A percentile compares a stretch with the other conserved stretches of the same genome.
These are phyloP conservation scores for Drechslerella coelobrocha DNA, from an alignment of 2,329 filamentous ascomycete genomes.

Conservation along the genomic window DNA sequence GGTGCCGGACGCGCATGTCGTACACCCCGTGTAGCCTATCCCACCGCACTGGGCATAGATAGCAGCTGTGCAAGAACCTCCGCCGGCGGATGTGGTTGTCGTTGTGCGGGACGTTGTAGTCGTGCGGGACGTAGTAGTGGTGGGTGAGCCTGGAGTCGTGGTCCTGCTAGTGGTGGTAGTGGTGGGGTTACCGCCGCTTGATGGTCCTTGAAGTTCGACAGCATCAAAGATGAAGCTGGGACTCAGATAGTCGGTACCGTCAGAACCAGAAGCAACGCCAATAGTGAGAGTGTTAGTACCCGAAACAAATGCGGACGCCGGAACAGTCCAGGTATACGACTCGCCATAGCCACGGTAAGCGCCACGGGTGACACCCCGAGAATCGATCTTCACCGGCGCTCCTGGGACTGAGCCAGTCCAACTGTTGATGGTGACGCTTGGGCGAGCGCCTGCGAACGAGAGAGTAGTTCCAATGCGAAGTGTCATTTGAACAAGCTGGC, in stretches of 20 bases:
- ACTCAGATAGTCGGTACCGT: conserved; percentile 64
- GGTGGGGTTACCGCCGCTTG: not conserved
- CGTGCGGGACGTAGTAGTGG: conserved; percentile 13
- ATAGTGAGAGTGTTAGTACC: conserved; percentile 71
- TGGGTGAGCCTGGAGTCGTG: conserved; percentile 7
- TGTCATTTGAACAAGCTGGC: conserved; percentile 59
- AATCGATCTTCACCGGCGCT: conserved; percentile 69
- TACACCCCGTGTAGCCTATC: conserved; percentile 50
- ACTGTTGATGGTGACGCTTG: conserved; percentile 66
- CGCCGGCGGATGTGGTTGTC: conserved; percentile 3
- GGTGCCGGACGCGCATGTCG: conserved; percentile 50
- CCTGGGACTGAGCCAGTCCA: conserved; percentile 58
- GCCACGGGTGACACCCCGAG: conserved; percentile 70
- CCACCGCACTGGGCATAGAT: conserved; percentile 55
- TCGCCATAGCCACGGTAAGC: conserved; percentile 71
- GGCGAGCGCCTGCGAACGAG: conserved; percentile 67
- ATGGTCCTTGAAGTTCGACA: conserved; percentile 44
- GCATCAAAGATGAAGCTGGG: conserved; percentile 61
- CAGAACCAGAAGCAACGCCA: conserved; percentile 66
- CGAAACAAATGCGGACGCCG: conserved; percentile 66
- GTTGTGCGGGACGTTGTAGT: not conserved
- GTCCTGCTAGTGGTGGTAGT: conserved; percentile 23
- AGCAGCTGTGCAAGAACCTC: conserved; percentile 15
- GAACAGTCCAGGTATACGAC: conserved; percentile 69
- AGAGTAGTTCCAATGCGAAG: conserved; percentile 71